Base-by-base conservation (phyloP, 2,329 filamentous ascomycete genomes). In the Trichoderma endophyticum region DNA sequence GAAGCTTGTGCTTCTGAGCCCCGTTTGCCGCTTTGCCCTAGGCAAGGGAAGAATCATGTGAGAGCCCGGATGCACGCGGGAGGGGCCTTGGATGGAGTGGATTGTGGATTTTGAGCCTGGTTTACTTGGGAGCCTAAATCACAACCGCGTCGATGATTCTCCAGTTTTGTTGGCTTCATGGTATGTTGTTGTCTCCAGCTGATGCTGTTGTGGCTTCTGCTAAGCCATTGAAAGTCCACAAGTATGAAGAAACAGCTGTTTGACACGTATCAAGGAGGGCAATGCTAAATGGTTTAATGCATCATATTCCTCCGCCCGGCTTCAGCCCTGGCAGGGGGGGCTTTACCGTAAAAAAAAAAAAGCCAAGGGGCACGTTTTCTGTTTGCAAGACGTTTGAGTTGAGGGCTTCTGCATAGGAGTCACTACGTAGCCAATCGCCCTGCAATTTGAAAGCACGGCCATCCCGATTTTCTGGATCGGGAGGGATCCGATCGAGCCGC, bases 381-480 rank as follows among this genome's bases (percentile, higher is more conserved):
- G 48, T 57, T 51, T n/a, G 43, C 64, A 28, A 59, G 12, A 18
- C 15, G 15, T 39, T 39, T 32, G 18, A 21, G 62, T 54, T n/a
- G 62, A 65, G 11, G n/a, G n/a, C 11, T 15, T 24, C 48, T 36
- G 36, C 56, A 32, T 48, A 5, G 7, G 66, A 28, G 43, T 57
- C 63, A 6, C 63, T 67, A 18, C 21, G 51, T 43, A 15, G 11
- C 30, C 51, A 39, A 67, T 26, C 6, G 43, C 66, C 57, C 66
- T 62, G 30, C 57, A 70, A 59, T 59, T 43, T 30, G 34, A 43
- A 62, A 4, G 2, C 21, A 51, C 26, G 66, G 65, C 34, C 56
- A 68, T 60, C 30, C 66, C 66, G 66, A 62, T 43, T 61, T 61
- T 18, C 57, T 69, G 66, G 66, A 51, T 70, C 66, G 39, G 66